Evolutionary conservation across 179 eudicot species (phyloP), one percentile per base, ranked within the genome.

Genomic region (Drosera spatulata): DNA sequence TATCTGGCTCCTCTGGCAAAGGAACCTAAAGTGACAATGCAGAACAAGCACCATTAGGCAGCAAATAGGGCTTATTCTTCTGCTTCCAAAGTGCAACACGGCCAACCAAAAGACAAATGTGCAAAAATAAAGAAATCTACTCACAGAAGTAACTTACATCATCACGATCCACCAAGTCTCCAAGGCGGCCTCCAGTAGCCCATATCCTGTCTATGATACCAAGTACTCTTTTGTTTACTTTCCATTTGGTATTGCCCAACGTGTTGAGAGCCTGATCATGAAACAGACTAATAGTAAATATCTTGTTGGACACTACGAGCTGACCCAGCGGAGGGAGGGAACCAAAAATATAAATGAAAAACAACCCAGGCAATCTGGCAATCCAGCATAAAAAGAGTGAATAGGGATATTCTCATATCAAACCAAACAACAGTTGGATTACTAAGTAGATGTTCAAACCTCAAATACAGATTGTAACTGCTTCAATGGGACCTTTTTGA

Each of bases 241-340:
- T 89, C 99, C 99, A 93, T 79, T 77, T 93, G 46, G 85, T 84
- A 67, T 69, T 77, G 60, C 99, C 99, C 66, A 93, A 97, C 53
- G 97, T 89, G 69, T 89, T 87, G 66, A 93, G 76, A 59, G 99
- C 97, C 99, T 93, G 63, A 10, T 44, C 55, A 61, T 67, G 33
- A 22, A 11, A 58, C 15, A 39, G 48, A 50, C 43, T 43, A 59
- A 52, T 8, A 7, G 14, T 52, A 33, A 52, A 43, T 22, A 1
- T 22, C 33, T 22, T 22, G 33, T 22, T 22, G 33, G 33, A 22
- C 33, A 22, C 33, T 22, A 22, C 33, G 33, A 22, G 33, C 33
- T 22, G 33, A 22, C 33, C 33, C 33, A 22, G 33, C 33, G 33
- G 33, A 22, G 33, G 33, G 33, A 22, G 33, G 33, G 33, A 22